A percentile compares a stretch with the other conserved stretches of the same genome.
These are phyloP conservation scores for Yarrowia bubula DNA, from an alignment of 805 yeast species.

Conservation along the genomic window DNA sequence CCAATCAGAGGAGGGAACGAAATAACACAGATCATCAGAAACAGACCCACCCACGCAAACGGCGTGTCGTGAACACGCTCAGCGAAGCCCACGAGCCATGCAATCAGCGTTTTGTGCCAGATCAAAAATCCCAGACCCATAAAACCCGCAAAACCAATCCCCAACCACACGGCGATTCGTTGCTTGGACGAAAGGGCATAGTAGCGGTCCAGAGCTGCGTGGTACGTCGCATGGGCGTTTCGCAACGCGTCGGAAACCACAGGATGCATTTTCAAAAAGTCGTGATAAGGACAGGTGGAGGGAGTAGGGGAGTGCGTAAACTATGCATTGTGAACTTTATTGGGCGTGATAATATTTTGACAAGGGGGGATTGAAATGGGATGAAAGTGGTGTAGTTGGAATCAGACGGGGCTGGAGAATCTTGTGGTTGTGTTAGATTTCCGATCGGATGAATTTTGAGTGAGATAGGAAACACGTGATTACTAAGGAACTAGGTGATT, in stretches of 20 bases:
- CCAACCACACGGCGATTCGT: conserved; percentile 28
- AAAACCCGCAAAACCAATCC: conserved; percentile 12
- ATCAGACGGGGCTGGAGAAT: background rate
- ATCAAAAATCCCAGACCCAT: conserved; percentile 35
- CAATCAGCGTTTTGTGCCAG: conserved; percentile 40
- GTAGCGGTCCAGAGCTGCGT: conserved; percentile 25
- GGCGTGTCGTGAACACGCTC: conserved; percentile 37
- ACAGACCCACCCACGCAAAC: conserved; percentile 45
- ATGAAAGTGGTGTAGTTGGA: background rate
- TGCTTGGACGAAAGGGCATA: conserved; percentile 27
- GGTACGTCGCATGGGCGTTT: conserved; percentile 24
- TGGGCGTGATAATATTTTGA: background rate
- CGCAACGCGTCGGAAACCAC: conserved; percentile 21
- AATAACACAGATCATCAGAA: conserved; percentile 56
- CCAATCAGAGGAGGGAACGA: conserved; percentile 93
- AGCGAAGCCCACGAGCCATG: conserved; percentile 37
- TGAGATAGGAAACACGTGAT: background rate
- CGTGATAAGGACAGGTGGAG: conserved; percentile 2
- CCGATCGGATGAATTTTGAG: background rate
- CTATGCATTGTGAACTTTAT: background rate
- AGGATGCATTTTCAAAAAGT: conserved; percentile 1
- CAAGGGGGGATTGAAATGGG: background rate
- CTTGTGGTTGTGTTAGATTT: background rate
- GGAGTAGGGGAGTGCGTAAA: background rate
- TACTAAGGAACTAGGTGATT: background rate